Base-by-base conservation (phyloP, 768 basidiomycete species). In the Phallus indusiatus region DNA sequence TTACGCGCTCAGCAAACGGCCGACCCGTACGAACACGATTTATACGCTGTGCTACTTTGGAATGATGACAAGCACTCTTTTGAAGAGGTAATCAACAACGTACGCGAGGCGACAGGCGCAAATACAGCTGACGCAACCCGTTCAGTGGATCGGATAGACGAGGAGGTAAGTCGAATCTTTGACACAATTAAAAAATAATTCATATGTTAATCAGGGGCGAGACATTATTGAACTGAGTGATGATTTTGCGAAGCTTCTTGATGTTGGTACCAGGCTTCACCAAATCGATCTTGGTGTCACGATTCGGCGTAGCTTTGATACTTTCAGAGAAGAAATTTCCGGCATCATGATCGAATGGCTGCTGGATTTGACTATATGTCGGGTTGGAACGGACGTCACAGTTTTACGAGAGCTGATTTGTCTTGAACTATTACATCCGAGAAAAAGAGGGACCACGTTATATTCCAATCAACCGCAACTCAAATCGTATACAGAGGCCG, bases 11-110 rank as follows among this genome's bases (percentile, higher is more conserved):
- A 91, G 66, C 82, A 86, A 9, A 84, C 87, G 0, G 83, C 81
- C 6, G 88, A 92, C 64, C 87, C 88, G 10, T 82, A 86, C 78
- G 79, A 80, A 74, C 85, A 84, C 62, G 88, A 91, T 64, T 80
- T 84, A 56, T 91, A 85, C 65, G 85, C 87, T 48, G 78, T 97
- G 59, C 76, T 95, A 24, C 72, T 98, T 5, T 97, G 94, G 94
- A 94, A 94, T 73, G 94, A 96, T 70, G 96, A 99, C 71, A 95
- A 94, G 65, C 96, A 97, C 71, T 93, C 91, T 0, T 88, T 86
- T 65, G 85, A 87, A 54, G 93, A 98, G 67, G 85, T 96, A 56
- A 86, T 86, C 62, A 80, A 82, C 61, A 78, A 92, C 47, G 72
- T 90, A 6, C 76, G 78, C 59, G 87, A 87, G 49, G 70, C 72